Conservation (phyloP, 2,329 filamentous ascomycete species). For the Scolecobasidium constrictum region DNA sequence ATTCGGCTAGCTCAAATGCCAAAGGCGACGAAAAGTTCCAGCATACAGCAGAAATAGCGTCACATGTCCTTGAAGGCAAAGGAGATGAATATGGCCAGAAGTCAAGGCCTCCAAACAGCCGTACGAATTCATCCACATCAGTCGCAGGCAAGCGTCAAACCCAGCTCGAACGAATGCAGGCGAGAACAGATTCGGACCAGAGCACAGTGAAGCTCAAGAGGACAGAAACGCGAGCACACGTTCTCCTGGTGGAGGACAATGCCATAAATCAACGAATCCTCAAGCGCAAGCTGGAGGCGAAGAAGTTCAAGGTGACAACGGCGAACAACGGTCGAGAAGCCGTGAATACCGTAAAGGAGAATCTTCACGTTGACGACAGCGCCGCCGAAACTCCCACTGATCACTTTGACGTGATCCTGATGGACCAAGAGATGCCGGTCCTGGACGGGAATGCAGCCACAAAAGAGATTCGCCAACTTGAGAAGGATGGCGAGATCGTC, state of each 20-base stretch:
- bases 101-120: neutral
- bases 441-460: conserved; percentile 9
- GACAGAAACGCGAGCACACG: conserved; percentile 11
- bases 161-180: conserved; percentile 2
- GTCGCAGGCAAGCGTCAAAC: no score
- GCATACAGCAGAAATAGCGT: conserved; percentile 9
- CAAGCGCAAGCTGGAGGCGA: conserved; percentile 20
- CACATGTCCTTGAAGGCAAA: conserved; percentile 5
- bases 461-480: conserved; percentile 7
- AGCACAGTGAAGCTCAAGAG: conserved; percentile 5
- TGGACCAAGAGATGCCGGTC: conserved; percentile 11
- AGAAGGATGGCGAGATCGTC: conserved; percentile 5
- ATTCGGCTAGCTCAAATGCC: conserved; percentile 13
- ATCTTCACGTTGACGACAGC: neutral
- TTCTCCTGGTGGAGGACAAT: conserved; percentile 24
- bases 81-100: conserved; percentile 3
- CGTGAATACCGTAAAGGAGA: conserved; percentile 4
- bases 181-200: conserved; percentile 4
- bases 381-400: no score
- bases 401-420: conserved; percentile 9
- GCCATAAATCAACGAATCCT: conserved; percentile 25
- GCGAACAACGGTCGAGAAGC: conserved; percentile 23
- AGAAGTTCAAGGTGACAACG: conserved; percentile 18
- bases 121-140: no score
- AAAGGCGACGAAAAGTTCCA: neutral